These are phyloP conservation scores for Glycine soja DNA, from an alignment of 306 rosid species.

Conservation along the genomic window DNA sequence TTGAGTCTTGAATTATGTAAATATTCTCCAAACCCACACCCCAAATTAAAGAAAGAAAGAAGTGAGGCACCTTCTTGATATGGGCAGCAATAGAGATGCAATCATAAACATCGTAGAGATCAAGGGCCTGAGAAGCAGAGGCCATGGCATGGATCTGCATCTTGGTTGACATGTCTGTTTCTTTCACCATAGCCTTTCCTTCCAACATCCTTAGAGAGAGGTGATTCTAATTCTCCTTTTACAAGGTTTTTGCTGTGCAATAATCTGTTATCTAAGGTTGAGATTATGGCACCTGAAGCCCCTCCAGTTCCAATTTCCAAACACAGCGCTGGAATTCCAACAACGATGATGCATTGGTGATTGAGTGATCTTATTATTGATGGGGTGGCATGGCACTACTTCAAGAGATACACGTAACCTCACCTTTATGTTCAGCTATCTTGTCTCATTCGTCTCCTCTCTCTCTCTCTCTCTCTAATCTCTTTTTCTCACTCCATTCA, in stretches of 20 bases:
- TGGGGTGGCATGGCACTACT: slow-evolving; percentile 20
- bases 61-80: slow-evolving; percentile 67
- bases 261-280: slow-evolving; percentile 14
- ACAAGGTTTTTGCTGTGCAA: background rate
- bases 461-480: background rate
- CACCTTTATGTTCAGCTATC: background rate
- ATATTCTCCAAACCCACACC: background rate
- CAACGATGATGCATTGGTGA: background rate
- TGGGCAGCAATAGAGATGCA: slow-evolving; percentile 70
- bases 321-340: background rate
- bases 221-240: background rate
- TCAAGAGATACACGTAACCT: slow-evolving; percentile 50
- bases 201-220: slow-evolving; percentile 68
- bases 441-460: slow-evolving; percentile 15
- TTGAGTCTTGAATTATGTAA: too few species aligned
- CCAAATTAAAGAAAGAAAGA: background rate
- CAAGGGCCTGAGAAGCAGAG: slow-evolving; percentile 86
- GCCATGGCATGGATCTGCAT: slow-evolving; percentile 90
- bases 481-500: background rate
- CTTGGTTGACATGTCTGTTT: slow-evolving; percentile 77
- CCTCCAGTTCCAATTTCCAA: background rate
- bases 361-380: slow-evolving; percentile 1
- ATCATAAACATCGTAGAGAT: slow-evolving; percentile 79
- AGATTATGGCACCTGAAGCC: slow-evolving; percentile 26
- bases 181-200: slow-evolving; percentile 73